phyloP scores from a whole-genome alignment of 2,329 filamentous ascomycete genomes.

The Penicillium oxalicum region DNA sequence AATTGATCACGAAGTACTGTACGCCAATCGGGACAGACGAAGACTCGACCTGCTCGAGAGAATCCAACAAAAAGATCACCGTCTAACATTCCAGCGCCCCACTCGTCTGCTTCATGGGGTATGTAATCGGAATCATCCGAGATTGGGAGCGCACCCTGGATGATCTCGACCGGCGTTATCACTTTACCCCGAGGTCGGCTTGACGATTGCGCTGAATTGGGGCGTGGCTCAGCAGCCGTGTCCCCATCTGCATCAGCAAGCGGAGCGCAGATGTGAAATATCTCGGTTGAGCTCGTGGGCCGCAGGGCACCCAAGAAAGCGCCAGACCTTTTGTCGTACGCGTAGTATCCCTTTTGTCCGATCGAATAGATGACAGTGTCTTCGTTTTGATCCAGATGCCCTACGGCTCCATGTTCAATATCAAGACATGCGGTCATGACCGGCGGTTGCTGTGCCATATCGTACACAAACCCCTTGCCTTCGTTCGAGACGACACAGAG shows the following conservation, averaged over 20 bases:
- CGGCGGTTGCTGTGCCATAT: conserved; percentile 35
- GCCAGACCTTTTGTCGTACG: conserved; percentile 38
- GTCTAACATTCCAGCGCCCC: conserved; percentile 44
- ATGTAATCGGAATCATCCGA: conserved; percentile 21
- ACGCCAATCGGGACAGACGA: conserved; percentile 43
- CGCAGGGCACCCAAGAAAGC: conserved; percentile 35
- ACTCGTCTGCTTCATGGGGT: conserved; percentile 39
- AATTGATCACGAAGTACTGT: conserved; percentile 28
- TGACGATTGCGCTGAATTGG: conserved; percentile 5
- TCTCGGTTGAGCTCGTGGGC: conserved; percentile 28
- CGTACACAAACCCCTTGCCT: conserved; percentile 43
- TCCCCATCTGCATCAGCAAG: conserved; percentile 13
- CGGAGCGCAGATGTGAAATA: conserved; percentile 32
- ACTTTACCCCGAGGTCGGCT: conserved; percentile 20
- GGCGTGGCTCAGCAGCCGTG: too few species aligned
- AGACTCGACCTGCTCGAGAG: conserved; percentile 39
- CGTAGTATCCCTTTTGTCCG: conserved; percentile 39
- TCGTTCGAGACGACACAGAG: conserved; percentile 44
- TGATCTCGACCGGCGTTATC: conserved; percentile 24
- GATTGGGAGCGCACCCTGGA: conserved; percentile 22
- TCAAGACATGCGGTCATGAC: conserved; percentile 29
- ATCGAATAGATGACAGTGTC: conserved; percentile 43
- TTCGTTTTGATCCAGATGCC: conserved; percentile 41
- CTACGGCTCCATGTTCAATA: conserved; percentile 40
- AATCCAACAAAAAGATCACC: conserved; percentile 41